Evolutionary conservation across 352 stramenopile genomes (phyloP), one percentile per base, ranked within the genome.

Genomic region (Phytophthora vignae): DNA sequence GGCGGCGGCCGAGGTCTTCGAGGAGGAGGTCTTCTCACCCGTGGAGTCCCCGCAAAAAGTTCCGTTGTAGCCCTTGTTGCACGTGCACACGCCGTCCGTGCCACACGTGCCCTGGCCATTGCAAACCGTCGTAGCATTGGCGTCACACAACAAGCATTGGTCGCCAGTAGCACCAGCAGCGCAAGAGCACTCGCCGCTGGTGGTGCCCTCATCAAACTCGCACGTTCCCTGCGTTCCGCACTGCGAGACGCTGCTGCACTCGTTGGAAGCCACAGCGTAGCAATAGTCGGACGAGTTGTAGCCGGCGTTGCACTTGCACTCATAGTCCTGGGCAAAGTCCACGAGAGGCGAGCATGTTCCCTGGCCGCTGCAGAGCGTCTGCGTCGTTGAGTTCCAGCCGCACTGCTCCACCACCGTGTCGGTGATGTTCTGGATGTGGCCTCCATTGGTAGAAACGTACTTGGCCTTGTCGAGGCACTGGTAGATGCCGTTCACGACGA

Each of bases 251-350:
- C 77, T 93, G 70, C 85, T 91, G 72, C 88, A 95, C 9, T 86
- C 70, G 67, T 93, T 94, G 54, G 83, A 93, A 25, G 71, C 76
- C 12, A 80, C 69, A 0, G 58, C 60, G 44, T 73, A 63, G 79
- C 88, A 95, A 63, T 81, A 83, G 61, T 88, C 74, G 44, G 77
- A 81, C 46, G 69, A 64, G 54, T 86, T 79, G 70, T 88, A 95
- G 36, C 88, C 88, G 48, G 74, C 73, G 70, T 95, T 91, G 74
- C 88, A 95, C 60, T 90, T 84, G 74, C 88, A 95, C 55, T 80
- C 77, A 65, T 93, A 95, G 59, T 90, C 75, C 56, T 89, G 73
- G 14, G 81, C 73, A 42, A 92, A 93, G 38, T 76, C 46, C 21
- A 66, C 73, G 46, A 81, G 81, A 21, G 87, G 88, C 19, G 83